These are phyloP conservation scores for Ascochyta pisi DNA, from an alignment of 2,329 filamentous ascomycete genomes.

Conservation along the genomic window DNA sequence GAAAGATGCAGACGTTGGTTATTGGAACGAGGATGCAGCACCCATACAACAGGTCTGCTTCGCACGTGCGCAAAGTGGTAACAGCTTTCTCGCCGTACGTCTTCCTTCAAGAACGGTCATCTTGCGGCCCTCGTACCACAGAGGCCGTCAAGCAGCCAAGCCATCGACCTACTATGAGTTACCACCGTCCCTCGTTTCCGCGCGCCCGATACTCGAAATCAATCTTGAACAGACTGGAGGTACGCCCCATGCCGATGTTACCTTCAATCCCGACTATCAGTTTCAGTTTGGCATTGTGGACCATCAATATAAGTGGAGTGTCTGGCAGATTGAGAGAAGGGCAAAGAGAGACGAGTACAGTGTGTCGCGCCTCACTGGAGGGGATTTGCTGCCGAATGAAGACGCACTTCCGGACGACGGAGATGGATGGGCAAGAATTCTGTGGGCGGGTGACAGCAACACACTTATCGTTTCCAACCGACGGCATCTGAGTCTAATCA, in stretches of 20 bases:
- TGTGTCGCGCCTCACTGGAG: slow-evolving; percentile 43
- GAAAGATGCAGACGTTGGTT: slow-evolving; percentile 54
- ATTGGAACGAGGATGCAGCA: slow-evolving; percentile 63
- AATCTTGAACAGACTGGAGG: slow-evolving; percentile 61
- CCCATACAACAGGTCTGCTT: slow-evolving; percentile 64
- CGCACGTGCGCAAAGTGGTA: slow-evolving; percentile 52
- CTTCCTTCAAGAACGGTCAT: slow-evolving; percentile 55
- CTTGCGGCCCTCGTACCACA: slow-evolving; percentile 50
- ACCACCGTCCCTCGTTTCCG: slow-evolving; percentile 60
- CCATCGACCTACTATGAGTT: slow-evolving; percentile 31
- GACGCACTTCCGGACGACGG: slow-evolving; percentile 16
- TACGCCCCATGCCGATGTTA: slow-evolving; percentile 65
- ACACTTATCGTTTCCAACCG: slow-evolving; percentile 63
- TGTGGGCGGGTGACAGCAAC: slow-evolving; percentile 57
- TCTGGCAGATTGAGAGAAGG: slow-evolving; percentile 64
- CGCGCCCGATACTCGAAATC: slow-evolving; percentile 64
- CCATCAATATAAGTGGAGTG: slow-evolving; percentile 68
- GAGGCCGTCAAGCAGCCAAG: slow-evolving; percentile 16
- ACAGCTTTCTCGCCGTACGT: slow-evolving; percentile 60
- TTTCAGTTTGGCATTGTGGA: slow-evolving; percentile 73
- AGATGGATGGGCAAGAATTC: slow-evolving; percentile 60
- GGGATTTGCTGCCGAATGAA: slow-evolving; percentile 14
- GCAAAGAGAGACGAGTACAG: slow-evolving; percentile 40
- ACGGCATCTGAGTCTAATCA: slow-evolving; percentile 44
- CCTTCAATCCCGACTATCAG: slow-evolving; percentile 68